phyloP scores from a whole-genome alignment of 2,329 filamentous ascomycete species.

The Fusarium miscanthi region DNA sequence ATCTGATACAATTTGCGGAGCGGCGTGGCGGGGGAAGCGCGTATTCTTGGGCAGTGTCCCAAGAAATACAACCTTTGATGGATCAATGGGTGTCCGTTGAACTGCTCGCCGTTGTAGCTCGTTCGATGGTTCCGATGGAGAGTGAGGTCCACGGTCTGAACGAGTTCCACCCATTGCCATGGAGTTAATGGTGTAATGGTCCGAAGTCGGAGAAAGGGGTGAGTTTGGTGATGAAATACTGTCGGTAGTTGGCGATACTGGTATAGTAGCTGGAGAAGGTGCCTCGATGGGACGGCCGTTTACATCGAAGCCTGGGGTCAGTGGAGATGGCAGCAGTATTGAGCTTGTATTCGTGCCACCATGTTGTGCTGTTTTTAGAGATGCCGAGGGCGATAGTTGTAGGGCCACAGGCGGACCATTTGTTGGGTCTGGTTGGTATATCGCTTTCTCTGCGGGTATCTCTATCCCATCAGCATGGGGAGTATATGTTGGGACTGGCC shows the following conservation, averaged over 20 bases:
- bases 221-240: constrained; percentile 30
- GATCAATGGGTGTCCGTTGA: constrained; percentile 64
- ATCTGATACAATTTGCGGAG: background rate
- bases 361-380: constrained; percentile 33
- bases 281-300: constrained; percentile 52
- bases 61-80: constrained; percentile 64
- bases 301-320: constrained; percentile 60
- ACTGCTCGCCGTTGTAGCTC: constrained; percentile 38
- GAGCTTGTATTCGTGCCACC: constrained; percentile 47
- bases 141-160: constrained; percentile 14
- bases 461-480: constrained; percentile 51
- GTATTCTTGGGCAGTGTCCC: constrained; percentile 65
- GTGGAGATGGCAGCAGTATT: constrained; percentile 56
- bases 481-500: constrained; percentile 61
- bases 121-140: constrained; percentile 1
- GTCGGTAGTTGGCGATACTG: constrained; percentile 31
- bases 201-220: constrained; percentile 23
- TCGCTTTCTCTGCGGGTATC: constrained; percentile 47
- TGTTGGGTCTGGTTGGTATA: constrained; percentile 31
- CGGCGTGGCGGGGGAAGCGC: constrained; percentile 40
- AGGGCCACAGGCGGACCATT: constrained; percentile 32
- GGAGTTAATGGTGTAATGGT: constrained; percentile 18
- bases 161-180: constrained; percentile 6
- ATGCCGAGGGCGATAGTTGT: constrained; percentile 36
- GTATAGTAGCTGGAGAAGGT: constrained; percentile 55